Percentiles rank a stretch among this genome's conserved stretches.
Conservation (phyloP, 1,284 basidiomycete species). For the Microbotryum silenes-acaulis region DNA sequence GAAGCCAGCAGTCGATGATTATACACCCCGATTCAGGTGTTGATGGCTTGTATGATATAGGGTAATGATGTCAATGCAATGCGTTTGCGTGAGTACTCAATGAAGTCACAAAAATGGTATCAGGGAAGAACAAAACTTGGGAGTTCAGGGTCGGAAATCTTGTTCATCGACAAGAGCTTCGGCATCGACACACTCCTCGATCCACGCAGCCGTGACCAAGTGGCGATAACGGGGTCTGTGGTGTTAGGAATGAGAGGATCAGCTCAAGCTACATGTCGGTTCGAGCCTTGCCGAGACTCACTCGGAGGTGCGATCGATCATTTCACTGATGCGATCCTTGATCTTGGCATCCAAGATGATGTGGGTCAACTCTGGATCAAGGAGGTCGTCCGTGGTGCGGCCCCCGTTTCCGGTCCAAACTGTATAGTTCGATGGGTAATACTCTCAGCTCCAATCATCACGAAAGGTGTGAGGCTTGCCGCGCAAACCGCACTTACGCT, state of each 20-base stretch:
- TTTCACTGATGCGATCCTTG: conserved; percentile 11
- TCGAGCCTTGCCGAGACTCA: neutral
- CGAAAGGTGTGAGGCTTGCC: neutral
- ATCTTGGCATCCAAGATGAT: conserved; percentile 50
- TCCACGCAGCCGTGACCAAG: conserved; percentile 27
- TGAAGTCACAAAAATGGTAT: no score
- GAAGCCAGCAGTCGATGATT: conserved; percentile 9
- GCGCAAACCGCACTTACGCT: conserved; percentile 45
- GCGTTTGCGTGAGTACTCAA: no score
- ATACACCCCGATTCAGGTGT: conserved; percentile 14
- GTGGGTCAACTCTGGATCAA: conserved; percentile 72
- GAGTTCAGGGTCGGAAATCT: conserved; percentile 14
- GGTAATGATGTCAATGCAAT: no score
- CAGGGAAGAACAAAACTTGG: no score
- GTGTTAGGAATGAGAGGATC: neutral
- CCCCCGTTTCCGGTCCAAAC: conserved; percentile 64
- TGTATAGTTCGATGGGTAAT: neutral
- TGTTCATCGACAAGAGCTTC: conserved; percentile 13
- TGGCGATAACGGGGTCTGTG: conserved; percentile 29
- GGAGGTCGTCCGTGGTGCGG: conserved; percentile 52
- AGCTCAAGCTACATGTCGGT: neutral
- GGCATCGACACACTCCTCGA: conserved; percentile 22
- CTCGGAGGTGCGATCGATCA: conserved; percentile 12
- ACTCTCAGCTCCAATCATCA: neutral
- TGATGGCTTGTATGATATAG: no score